These are phyloP conservation scores for Scheffersomyces lignicola DNA, from an alignment of 1,139 yeast species.

Conservation along the genomic window DNA sequence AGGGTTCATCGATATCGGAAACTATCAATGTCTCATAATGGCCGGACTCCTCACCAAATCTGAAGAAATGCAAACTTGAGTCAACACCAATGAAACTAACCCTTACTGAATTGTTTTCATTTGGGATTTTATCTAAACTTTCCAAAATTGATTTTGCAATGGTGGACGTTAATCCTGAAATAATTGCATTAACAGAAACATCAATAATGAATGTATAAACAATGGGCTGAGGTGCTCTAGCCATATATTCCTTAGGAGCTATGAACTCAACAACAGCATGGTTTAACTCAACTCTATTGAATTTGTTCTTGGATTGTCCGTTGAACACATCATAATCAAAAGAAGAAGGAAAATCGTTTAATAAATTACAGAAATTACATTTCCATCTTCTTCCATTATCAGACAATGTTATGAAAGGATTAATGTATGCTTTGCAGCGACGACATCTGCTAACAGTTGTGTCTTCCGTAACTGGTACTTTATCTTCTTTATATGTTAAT, in stretches of 20 bases:
- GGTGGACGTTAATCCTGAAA: constrained; percentile 81
- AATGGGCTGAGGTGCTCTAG: constrained; percentile 93
- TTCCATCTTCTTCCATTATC: constrained; percentile 90
- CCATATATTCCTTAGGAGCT: constrained; percentile 93
- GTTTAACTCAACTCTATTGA: constrained; percentile 78
- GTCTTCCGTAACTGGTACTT: constrained; percentile 78
- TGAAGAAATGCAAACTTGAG: constrained; percentile 79
- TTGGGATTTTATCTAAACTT: constrained; percentile 85
- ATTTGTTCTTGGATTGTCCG: constrained; percentile 60
- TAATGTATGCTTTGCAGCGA: constrained; percentile 93
- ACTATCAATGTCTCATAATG: constrained; percentile 81
- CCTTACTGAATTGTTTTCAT: constrained; percentile 77
- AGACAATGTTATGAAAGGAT: constrained; percentile 80
- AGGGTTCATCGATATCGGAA: constrained; percentile 88
- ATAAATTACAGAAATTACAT: constrained; percentile 88
- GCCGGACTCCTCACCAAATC: constrained; percentile 57
- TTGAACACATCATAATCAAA: constrained; percentile 70
- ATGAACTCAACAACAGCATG: constrained; percentile 87
- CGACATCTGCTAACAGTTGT: constrained; percentile 88
- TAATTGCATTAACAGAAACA: constrained; percentile 77
- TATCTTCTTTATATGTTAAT: constrained; percentile 66
- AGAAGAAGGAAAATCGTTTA: constrained; percentile 85
- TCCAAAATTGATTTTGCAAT: constrained; percentile 86
- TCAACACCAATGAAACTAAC: constrained; percentile 90
- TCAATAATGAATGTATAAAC: constrained; percentile 86